Evolutionary conservation across 208 protist species (phyloP), one percentile per base, ranked within the genome.

Genomic region (Trypanosoma boissoni): DNA sequence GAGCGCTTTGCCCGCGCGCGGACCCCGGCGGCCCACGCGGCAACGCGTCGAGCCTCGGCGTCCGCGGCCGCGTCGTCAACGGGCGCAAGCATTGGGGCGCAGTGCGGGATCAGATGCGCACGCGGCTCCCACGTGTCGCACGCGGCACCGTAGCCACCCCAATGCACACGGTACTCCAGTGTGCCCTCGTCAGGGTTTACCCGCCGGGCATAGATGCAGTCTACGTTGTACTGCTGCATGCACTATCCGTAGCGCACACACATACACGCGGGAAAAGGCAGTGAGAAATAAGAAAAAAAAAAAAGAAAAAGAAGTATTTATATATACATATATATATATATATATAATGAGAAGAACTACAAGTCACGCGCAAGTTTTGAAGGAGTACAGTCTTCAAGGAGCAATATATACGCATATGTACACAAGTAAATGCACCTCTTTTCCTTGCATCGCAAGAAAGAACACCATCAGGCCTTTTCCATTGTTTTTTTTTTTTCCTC

Each of bases 151-250:
- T 63, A 59, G 42, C 70, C 75, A 7, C 64, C 60, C 78, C 78
- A 83, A 41, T 67, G 50, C 46, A 84, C 70, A 6, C 58, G 62
- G 60, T 91, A 91, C 74, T 91, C 78, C n/a, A 91, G 26, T 21
- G 61, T 34, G 27, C 84, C 80, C 16, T 76, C 69, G 20, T 74
- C 66, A 0, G 72, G 64, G 65, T 68, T 61, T 26, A 88, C 59
- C 45, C 80, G 77, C 10, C 80, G 74, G 18, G 58, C 71, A 24
- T 32, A 32, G 24, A 90, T 59, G n/a, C 48, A 48, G n/a, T 43
- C 54, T n/a, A 80, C 76, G 32, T 64, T 52, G 55, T 82, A 73
- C 36, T 86, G 29, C 16, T 53, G 42, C 59, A 68, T 74, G 12
- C n/a, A n/a, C n/a, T n/a, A n/a, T n/a, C n/a, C n/a, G n/a, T n/a